Percentiles rank a stretch among this genome's conserved stretches.
Conservation (phyloP, 129 eudicot genomes). For the Artemisia annua region DNA sequence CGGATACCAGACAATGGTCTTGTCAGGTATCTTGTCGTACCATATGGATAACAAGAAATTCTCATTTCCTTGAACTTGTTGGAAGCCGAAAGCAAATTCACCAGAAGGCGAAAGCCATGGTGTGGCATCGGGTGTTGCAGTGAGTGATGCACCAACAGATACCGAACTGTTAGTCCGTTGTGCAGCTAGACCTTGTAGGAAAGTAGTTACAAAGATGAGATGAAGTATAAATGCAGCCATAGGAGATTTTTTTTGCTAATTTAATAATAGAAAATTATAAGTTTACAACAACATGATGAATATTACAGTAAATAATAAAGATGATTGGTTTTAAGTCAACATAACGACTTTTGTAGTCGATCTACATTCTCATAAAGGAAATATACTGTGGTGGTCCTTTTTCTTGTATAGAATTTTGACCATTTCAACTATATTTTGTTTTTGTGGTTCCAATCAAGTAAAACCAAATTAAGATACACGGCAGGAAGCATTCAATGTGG, state of each 20-base stretch:
- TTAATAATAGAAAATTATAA: no score
- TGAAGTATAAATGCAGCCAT: no score
- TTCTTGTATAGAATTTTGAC: no score
- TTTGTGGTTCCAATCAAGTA: background rate
- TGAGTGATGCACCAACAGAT: background rate
- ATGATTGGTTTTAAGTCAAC: background rate
- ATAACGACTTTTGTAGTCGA: background rate
- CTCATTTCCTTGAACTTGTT: background rate
- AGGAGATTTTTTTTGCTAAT: no score
- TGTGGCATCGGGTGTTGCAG: conserved; percentile 14
- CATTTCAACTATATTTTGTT: background rate
- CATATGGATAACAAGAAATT: background rate
- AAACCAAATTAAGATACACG: background rate
- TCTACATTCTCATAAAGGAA: background rate
- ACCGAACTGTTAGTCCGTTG: conserved; percentile 9
- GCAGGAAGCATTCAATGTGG: background rate
- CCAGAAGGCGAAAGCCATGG: conserved; percentile 49
- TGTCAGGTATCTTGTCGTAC: conserved; percentile 24
- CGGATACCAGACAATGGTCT: conserved; percentile 50
- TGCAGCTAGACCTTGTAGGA: background rate
- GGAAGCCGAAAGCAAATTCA: conserved; percentile 40
- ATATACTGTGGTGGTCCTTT: no score
- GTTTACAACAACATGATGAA: no score
- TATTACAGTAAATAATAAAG: background rate
- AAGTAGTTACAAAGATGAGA: background rate